These are phyloP conservation scores for Geotrichum klebahnii DNA, from an alignment of 1,139 yeast genomes.

Conservation along the genomic window DNA sequence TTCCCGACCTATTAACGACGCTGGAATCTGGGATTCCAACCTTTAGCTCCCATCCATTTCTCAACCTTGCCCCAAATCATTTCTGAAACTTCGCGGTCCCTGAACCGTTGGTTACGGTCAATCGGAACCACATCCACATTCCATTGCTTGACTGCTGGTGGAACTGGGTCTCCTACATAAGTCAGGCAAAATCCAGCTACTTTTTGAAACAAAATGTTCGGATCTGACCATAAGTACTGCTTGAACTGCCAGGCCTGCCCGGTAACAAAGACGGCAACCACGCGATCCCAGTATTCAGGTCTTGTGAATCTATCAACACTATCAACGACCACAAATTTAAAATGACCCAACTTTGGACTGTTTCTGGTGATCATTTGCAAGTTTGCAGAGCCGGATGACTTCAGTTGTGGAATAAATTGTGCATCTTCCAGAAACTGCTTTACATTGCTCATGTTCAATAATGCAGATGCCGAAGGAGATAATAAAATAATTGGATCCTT, in stretches of 20 bases:
- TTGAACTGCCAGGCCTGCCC: constrained; percentile 98
- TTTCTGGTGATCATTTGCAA: constrained; percentile 54
- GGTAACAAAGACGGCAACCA: constrained; percentile 90
- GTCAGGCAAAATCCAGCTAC: constrained; percentile 78
- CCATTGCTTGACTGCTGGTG: constrained; percentile 76
- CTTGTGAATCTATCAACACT: constrained; percentile 83
- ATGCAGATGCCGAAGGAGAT: constrained; percentile 92
- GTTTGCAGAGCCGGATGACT: constrained; percentile 40
- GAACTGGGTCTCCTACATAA: constrained; percentile 75
- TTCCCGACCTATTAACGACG: background rate
- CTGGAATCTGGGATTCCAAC: constrained; percentile 30
- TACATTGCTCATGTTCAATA: constrained; percentile 74
- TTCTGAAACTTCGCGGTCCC: constrained; percentile 82
- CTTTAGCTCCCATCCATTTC: constrained; percentile 38
- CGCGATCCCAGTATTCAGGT: constrained; percentile 94
- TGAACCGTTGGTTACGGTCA: constrained; percentile 79
- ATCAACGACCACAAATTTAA: constrained; percentile 76
- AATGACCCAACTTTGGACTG: constrained; percentile 50
- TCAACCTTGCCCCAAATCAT: constrained; percentile 66
- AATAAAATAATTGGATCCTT: constrained; percentile 89
- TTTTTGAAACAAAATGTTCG: constrained; percentile 73
- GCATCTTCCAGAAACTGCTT: constrained; percentile 81
- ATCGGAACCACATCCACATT: constrained; percentile 73
- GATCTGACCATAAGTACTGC: constrained; percentile 77
- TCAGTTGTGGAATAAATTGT: constrained; percentile 57